A percentile compares a stretch with the other conserved stretches of the same genome.
Conservation (phyloP, 495 filamentous ascomycete genomes). For the Aspergillus funiculosus region DNA sequence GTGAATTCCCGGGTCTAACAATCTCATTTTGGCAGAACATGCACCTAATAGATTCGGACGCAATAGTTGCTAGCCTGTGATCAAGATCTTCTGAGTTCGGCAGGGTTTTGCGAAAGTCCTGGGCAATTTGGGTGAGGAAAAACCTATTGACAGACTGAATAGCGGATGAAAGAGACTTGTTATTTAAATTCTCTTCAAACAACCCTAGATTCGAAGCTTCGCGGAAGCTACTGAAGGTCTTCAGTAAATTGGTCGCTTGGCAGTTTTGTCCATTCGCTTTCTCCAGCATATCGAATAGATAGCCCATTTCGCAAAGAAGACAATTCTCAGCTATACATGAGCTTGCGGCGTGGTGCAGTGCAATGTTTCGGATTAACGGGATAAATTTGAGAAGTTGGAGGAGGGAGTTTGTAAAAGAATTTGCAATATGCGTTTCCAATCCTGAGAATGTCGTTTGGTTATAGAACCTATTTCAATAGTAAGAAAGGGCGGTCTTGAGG, state of each 20-base stretch:
- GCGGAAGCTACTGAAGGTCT: slow-evolving; percentile 72
- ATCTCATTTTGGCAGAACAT: slow-evolving; percentile 77
- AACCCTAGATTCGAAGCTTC: slow-evolving; percentile 67
- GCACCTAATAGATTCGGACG: slow-evolving; percentile 62
- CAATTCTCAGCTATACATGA: slow-evolving; percentile 76
- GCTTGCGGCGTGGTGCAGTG: slow-evolving; percentile 82
- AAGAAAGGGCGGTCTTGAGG: neutral
- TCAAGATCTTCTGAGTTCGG: slow-evolving; percentile 56
- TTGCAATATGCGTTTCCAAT: slow-evolving; percentile 90
- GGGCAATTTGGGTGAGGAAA: slow-evolving; percentile 62
- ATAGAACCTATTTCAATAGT: slow-evolving; percentile 58
- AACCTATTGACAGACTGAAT: slow-evolving; percentile 75
- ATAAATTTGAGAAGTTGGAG: slow-evolving; percentile 89
- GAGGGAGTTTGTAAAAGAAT: slow-evolving; percentile 91
- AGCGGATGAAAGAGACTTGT: slow-evolving; percentile 61
- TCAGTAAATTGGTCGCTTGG: slow-evolving; percentile 94
- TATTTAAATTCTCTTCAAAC: slow-evolving; percentile 74
- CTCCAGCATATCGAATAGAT: slow-evolving; percentile 95
- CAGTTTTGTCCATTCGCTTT: slow-evolving; percentile 90
- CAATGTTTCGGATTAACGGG: slow-evolving; percentile 79
- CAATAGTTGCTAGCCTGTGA: slow-evolving; percentile 50
- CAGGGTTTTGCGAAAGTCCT: slow-evolving; percentile 60
- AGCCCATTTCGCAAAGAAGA: slow-evolving; percentile 90
- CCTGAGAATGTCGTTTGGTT: slow-evolving; percentile 89
- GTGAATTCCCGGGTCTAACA: slow-evolving; percentile 57